Conservation (phyloP, 2,329 filamentous ascomycete genomes). For the Talaromyces atroroseus region DNA sequence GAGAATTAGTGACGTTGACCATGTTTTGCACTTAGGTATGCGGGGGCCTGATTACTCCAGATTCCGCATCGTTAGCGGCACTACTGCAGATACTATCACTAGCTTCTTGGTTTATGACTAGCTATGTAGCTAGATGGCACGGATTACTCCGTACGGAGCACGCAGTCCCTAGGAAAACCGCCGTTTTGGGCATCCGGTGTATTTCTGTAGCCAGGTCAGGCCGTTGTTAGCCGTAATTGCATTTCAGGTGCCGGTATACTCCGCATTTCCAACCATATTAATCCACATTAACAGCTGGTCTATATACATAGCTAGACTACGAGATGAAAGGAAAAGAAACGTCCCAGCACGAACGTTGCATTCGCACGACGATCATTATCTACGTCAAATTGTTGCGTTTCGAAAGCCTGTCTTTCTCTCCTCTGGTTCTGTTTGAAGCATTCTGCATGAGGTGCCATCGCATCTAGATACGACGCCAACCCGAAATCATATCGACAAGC, state of each 20-base stretch:
- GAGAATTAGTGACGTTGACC: constrained; percentile 1
- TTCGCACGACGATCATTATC: neutral
- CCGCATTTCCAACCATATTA: neutral
- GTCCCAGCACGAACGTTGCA: too few species aligned
- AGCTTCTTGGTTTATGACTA: neutral
- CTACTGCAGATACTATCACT: neutral
- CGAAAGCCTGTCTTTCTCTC: too few species aligned
- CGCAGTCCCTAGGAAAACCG: neutral
- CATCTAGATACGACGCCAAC: neutral
- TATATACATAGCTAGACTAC: too few species aligned
- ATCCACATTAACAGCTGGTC: too few species aligned
- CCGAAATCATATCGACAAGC: neutral
- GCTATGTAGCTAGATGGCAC: neutral
- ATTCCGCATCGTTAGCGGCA: neutral
- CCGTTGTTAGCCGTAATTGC: neutral
- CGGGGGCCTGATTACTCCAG: neutral
- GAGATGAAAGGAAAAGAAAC: too few species aligned
- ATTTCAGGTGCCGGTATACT: neutral
- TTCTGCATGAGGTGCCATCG: neutral
- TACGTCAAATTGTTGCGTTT: neutral
- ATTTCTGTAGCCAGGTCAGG: neutral
- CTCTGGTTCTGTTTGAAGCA: neutral
- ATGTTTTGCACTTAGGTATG: neutral
- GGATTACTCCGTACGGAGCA: neutral
- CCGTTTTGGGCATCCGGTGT: constrained; percentile 6